These are phyloP conservation scores for Scytalidium lignicola DNA, from an alignment of 2,329 filamentous ascomycete genomes.

Conservation along the genomic window DNA sequence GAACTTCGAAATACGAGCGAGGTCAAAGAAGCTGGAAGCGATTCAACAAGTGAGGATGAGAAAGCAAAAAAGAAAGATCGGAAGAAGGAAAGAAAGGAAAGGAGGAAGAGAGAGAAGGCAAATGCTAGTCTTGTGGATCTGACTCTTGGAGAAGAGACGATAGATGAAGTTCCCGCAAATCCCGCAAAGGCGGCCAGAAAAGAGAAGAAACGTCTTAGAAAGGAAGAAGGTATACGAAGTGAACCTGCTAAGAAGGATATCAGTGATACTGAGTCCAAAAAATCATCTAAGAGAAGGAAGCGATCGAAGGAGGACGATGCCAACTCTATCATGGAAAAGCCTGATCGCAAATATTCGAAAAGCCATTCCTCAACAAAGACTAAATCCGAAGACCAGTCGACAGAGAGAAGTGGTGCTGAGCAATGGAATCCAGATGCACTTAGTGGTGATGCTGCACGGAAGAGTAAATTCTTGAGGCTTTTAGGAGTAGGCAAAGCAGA, in stretches of 20 bases:
- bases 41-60: slow-evolving; percentile 1
- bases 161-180: slow-evolving; percentile 4
- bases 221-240: slow-evolving; percentile 1
- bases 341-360: not conserved
- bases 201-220: slow-evolving; percentile 3
- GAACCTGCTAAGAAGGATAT: not conserved
- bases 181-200: slow-evolving; percentile 8
- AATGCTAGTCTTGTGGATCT: slow-evolving; percentile 3
- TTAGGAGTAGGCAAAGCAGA: slow-evolving; percentile 25
- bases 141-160: not conserved
- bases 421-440: slow-evolving; percentile 27
- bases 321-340: not conserved
- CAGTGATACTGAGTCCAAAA: not conserved
- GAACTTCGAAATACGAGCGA: slow-evolving; percentile 10
- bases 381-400: not conserved
- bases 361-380: not conserved
- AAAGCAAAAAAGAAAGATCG: slow-evolving; percentile 12
- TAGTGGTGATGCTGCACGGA: slow-evolving; percentile 25
- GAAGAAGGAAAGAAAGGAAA: slow-evolving; percentile 12
- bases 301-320: not conserved
- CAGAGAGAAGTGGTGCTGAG: slow-evolving; percentile 8
- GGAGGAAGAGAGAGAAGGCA: slow-evolving; percentile 10
- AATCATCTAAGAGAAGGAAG: not conserved
- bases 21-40: not conserved
- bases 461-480: slow-evolving; percentile 29